Evolutionary conservation across 1,139 yeast species (phyloP).

Genomic region (Zygoascus hellenicus): DNA sequence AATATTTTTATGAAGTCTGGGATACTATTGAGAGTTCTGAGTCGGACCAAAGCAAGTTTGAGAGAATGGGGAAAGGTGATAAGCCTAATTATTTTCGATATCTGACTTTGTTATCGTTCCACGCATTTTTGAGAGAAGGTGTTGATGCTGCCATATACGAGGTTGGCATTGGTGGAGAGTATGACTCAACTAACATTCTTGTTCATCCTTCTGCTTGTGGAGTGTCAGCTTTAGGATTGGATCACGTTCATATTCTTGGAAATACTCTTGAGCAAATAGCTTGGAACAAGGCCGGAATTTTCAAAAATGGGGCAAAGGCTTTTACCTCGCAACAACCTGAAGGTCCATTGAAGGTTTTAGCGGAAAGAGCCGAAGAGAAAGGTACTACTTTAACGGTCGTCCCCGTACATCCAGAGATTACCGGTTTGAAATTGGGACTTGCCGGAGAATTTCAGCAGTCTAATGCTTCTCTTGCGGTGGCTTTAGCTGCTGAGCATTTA

Average conservation of each 20-base stretch:
- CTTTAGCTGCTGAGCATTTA: slow-evolving; percentile 64
- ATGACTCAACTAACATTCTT: slow-evolving; percentile 88
- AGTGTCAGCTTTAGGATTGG: slow-evolving; percentile 81
- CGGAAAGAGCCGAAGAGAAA: slow-evolving; percentile 64
- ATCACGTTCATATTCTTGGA: slow-evolving; percentile 87
- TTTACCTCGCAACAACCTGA: slow-evolving; percentile 58
- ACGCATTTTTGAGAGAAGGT: slow-evolving; percentile 79
- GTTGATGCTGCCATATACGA: slow-evolving; percentile 92
- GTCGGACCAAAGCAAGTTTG: slow-evolving; percentile 55
- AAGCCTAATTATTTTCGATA: slow-evolving; percentile 94
- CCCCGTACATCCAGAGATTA: slow-evolving; percentile 36
- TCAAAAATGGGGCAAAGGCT: slow-evolving; percentile 63
- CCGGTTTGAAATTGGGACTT: slow-evolving; percentile 57
- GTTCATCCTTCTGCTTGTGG: slow-evolving; percentile 80
- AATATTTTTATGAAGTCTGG: slow-evolving; percentile 92
- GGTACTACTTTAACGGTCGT: slow-evolving; percentile 51
- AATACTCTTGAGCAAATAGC: slow-evolving; percentile 84
- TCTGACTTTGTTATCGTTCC: slow-evolving; percentile 83
- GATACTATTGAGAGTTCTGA: slow-evolving; percentile 60
- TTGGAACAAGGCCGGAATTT: slow-evolving; percentile 95
- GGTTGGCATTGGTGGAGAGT: slow-evolving; percentile 98
- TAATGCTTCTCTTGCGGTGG: slow-evolving; percentile 85
- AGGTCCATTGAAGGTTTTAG: slow-evolving; percentile 42
- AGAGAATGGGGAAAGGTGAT: slow-evolving; percentile 62
- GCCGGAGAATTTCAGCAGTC: slow-evolving; percentile 79